Evolutionary conservation across 805 yeast species (phyloP), one percentile per base, ranked within the genome.

Genomic region (Suhomyces xylopsoci): DNA sequence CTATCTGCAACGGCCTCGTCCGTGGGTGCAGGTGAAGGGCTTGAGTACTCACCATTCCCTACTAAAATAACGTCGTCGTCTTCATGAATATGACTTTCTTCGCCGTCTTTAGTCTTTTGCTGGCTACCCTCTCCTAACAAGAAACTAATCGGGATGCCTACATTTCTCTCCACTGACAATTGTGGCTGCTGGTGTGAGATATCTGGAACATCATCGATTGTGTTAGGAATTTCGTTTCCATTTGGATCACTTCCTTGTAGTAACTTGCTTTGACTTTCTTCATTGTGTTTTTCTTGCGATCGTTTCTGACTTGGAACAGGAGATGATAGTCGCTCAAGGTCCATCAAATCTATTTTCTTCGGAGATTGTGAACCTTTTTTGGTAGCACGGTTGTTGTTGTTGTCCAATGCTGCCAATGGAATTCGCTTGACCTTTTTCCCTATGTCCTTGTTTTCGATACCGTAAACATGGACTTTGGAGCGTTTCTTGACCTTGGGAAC

Each of bases 1-100:
- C 60, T 57, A 32, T 57, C 58, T 8, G 54, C 58, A 14, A 57
- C 34, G 4, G 45, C 30, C 14, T 22, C 45, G 30, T 42, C 45
- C 19, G 45, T 22, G 30, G 22, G 30, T n/a, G 25, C 19, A 42
- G 45, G 45, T 38, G 42, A 38, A 38, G 42, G 42, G 14, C n/a
- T 19, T 17, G 24, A 38, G 22, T 19, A 24, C 10, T 14, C 30
- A 42, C n/a, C 45, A 28, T 15, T 19, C 12, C 26, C 42, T 3
- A 49, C 43, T 17, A 43, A 43, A 5, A 49, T 49, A 36, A 42
- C 51, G 15, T 42, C 51, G 28, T 49, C 47, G 20, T 49, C 51
- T 7, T 42, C 45, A 12, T 43, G 17, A 7, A 12, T 36, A 15
- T 36, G 24, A 38, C 42, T 8, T 38, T 38, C 42, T 17, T 38